These are phyloP conservation scores for Plenodomus lindquistii DNA, from an alignment of 2,329 filamentous ascomycete species.

Conservation along the genomic window DNA sequence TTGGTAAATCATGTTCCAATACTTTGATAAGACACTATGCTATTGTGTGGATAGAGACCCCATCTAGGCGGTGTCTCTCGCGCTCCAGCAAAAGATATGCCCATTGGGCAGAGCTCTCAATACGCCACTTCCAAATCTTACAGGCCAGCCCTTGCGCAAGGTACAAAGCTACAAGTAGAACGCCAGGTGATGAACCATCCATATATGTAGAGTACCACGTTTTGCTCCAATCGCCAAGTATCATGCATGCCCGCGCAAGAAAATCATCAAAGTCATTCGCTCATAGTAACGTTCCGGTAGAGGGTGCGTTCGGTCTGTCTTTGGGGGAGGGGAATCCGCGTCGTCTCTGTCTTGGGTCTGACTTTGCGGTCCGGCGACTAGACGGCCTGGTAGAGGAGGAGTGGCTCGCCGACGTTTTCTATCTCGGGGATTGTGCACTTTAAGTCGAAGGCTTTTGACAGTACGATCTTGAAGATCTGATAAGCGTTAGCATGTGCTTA, in stretches of 20 bases:
- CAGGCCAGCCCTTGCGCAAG: constrained; percentile 7
- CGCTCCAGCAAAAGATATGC: constrained; percentile 13
- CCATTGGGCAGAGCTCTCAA: constrained; percentile 7
- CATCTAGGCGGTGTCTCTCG: constrained; percentile 10
- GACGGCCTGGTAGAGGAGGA: constrained; percentile 75
- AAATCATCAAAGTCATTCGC: constrained; percentile 44
- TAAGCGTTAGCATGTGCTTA: constrained; percentile 28
- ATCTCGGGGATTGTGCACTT: constrained; percentile 99
- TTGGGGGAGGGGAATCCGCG: constrained; percentile 11
- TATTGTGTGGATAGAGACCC: constrained; percentile 26
- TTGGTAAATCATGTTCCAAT: not conserved
- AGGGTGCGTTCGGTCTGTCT: constrained; percentile 21
- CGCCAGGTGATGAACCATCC: constrained; percentile 33
- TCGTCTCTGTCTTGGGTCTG: constrained; percentile 15
- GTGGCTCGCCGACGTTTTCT: constrained; percentile 93
- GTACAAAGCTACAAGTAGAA: constrained; percentile 28
- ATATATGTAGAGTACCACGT: constrained; percentile 17
- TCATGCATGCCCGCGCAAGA: constrained; percentile 40
- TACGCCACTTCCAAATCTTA: constrained; percentile 9
- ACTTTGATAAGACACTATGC: constrained; percentile 36
- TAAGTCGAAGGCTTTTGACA: constrained; percentile 97
- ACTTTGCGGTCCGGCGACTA: constrained; percentile 30
- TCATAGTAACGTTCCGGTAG: constrained; percentile 38
- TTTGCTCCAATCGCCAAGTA: constrained; percentile 44
- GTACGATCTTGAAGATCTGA: constrained; percentile 99